Conservation (phyloP, 2,329 filamentous ascomycete species). For the Epichloe typhina region DNA sequence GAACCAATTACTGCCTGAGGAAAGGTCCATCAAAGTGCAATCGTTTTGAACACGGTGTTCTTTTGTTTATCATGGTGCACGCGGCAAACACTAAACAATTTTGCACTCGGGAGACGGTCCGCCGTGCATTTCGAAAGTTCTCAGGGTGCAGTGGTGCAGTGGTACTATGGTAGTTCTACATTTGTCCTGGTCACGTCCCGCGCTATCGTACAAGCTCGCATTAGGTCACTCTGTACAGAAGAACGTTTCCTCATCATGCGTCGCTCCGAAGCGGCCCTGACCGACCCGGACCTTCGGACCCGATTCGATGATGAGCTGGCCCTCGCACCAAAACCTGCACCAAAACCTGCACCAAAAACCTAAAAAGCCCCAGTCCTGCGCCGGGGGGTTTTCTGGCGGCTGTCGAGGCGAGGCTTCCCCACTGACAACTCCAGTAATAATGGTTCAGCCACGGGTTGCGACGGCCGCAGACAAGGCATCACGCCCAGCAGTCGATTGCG, state of each 20-base stretch:
- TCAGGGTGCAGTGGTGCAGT: too few species aligned
- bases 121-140: too few species aligned
- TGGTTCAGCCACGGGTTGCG: conserved; percentile 1
- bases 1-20: neutral
- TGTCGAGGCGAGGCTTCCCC: neutral
- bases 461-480: conserved; percentile 7
- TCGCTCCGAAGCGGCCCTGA: neutral
- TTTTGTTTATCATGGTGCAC: too few species aligned
- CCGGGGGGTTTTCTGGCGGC: too few species aligned
- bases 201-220: neutral
- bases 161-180: neutral
- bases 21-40: neutral
- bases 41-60: neutral
- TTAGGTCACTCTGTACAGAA: neutral
- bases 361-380: neutral
- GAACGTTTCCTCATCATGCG: neutral
- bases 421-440: neutral
- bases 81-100: neutral
- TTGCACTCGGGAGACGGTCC: neutral
- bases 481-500: neutral
- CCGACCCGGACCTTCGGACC: conserved; percentile 1
- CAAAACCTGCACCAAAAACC: neutral
- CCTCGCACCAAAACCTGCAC: neutral
- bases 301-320: neutral
- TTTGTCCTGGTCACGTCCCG: neutral